phyloP scores from a whole-genome alignment of 768 basidiomycete species.

The Podaxis sp. region DNA sequence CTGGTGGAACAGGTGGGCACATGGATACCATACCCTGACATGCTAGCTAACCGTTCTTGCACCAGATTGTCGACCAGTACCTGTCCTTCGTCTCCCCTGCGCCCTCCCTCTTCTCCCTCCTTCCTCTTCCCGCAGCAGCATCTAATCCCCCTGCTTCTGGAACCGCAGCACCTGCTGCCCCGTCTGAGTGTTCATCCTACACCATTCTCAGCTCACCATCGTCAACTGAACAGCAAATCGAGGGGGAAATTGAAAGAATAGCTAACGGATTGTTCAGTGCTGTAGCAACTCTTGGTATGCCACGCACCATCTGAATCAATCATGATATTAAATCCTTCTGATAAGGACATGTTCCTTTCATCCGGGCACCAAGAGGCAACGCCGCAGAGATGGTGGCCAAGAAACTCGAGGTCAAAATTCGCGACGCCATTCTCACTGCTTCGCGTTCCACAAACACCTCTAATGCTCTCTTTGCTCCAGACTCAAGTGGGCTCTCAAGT shows the following conservation, averaged over 20 bases:
- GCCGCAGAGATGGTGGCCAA: conserved; percentile 99
- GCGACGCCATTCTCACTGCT: conserved; percentile 75
- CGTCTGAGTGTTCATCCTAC: conserved; percentile 50
- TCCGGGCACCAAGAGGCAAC: conserved; percentile 91
- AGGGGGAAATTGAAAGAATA: conserved; percentile 89
- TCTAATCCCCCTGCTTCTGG: conserved; percentile 28
- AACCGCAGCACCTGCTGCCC: conserved; percentile 29
- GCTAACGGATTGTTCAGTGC: conserved; percentile 90
- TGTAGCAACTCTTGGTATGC: conserved; percentile 77
- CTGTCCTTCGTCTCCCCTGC: conserved; percentile 95
- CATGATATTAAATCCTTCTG: conserved; percentile 1
- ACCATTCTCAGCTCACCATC: conserved; percentile 86
- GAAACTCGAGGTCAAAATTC: conserved; percentile 87
- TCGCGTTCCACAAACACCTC: conserved; percentile 53
- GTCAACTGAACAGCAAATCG: conserved; percentile 87
- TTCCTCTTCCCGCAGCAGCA: conserved; percentile 46
- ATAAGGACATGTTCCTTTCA: conserved; percentile 87
- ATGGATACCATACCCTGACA: conserved; percentile 6
- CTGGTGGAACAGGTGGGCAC: conserved; percentile 65
- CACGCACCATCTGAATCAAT: not conserved
- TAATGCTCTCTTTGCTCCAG: conserved; percentile 70
- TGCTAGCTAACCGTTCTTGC: conserved; percentile 4
- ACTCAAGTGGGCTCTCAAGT: conserved; percentile 77
- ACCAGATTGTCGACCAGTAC: conserved; percentile 90
- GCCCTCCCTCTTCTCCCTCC: conserved; percentile 85